Conservation (phyloP, 1,139 yeast species). For the Saccharomyces hybrid region DNA sequence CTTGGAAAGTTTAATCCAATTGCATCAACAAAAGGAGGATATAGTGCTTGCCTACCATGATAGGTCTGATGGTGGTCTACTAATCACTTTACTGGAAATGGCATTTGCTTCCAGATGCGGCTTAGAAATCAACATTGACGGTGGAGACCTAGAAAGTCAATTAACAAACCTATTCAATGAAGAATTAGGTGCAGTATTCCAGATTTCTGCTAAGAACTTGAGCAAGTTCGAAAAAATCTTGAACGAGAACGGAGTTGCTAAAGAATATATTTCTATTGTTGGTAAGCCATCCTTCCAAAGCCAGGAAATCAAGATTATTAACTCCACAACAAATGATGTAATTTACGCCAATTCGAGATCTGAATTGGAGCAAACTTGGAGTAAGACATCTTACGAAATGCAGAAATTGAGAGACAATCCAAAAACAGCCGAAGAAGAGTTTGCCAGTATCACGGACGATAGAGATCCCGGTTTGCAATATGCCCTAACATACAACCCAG, state of each 20-base stretch:
- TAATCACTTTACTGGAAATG: slow-evolving; percentile 85
- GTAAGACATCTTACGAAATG: slow-evolving; percentile 80
- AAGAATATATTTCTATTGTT: slow-evolving; percentile 49
- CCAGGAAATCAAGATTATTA: slow-evolving; percentile 46
- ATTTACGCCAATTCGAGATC: slow-evolving; percentile 53
- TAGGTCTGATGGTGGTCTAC: slow-evolving; percentile 93
- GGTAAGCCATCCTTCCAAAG: slow-evolving; percentile 54
- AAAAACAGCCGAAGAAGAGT: slow-evolving; percentile 80
- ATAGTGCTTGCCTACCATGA: slow-evolving; percentile 88
- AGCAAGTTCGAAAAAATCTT: slow-evolving; percentile 51
- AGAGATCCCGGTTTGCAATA: slow-evolving; percentile 85
- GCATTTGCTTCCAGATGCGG: slow-evolving; percentile 95
- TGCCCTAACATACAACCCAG: slow-evolving; percentile 61
- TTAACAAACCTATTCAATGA: slow-evolving; percentile 72
- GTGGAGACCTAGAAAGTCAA: slow-evolving; percentile 30
- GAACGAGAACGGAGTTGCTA: slow-evolving; percentile 49
- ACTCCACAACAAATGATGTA: slow-evolving; percentile 35
- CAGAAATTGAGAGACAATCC: slow-evolving; percentile 96
- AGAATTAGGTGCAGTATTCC: slow-evolving; percentile 96
- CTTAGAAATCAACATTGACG: slow-evolving; percentile 39
- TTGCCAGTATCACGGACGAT: slow-evolving; percentile 63
- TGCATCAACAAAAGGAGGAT: slow-evolving; percentile 49
- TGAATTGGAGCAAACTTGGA: slow-evolving; percentile 75
- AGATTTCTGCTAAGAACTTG: slow-evolving; percentile 50
- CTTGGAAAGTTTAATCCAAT: slow-evolving; percentile 56